phyloP scores from a whole-genome alignment of 306 rosid species.

The Calophaca sinica region DNA sequence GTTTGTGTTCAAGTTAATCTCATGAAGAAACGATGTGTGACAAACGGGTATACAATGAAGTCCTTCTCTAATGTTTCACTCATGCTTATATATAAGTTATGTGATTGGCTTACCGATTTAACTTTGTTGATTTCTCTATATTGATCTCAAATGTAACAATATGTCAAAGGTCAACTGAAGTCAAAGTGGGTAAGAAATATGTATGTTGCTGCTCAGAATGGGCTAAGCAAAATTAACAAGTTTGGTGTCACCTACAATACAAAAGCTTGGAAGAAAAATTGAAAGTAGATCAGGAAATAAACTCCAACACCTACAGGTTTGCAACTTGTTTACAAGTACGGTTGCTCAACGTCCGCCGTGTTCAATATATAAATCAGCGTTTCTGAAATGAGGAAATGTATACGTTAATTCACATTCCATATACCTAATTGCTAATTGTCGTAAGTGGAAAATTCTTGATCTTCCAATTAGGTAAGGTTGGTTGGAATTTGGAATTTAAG shows the following conservation, averaged over 20 bases:
- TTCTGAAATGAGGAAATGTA: neutral
- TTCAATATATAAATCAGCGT: neutral
- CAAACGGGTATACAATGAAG: neutral
- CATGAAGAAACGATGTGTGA: neutral
- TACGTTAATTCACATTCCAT: constrained; percentile 14
- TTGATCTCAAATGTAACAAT: too few relatives aligned
- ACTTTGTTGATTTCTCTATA: neutral
- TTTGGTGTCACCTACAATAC: constrained; percentile 15
- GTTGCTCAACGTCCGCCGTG: constrained; percentile 43
- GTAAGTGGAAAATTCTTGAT: constrained; percentile 11
- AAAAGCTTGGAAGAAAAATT: constrained; percentile 19
- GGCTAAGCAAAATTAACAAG: constrained; percentile 14
- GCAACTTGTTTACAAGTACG: constrained; percentile 38
- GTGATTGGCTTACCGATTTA: neutral
- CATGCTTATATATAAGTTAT: neutral
- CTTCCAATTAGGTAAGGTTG: constrained; percentile 49
- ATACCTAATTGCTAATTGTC: neutral
- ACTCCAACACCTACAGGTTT: constrained; percentile 1
- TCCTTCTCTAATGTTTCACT: neutral
- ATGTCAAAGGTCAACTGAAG: constrained; percentile 3
- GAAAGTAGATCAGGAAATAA: constrained; percentile 40
- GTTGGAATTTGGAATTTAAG: constrained; percentile 36
- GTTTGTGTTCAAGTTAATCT: neutral
- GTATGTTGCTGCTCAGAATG: constrained; percentile 19
- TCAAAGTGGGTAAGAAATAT: constrained; percentile 47